These are phyloP conservation scores for Dichomitus squalens DNA, from an alignment of 1,284 basidiomycete genomes.

Conservation along the genomic window DNA sequence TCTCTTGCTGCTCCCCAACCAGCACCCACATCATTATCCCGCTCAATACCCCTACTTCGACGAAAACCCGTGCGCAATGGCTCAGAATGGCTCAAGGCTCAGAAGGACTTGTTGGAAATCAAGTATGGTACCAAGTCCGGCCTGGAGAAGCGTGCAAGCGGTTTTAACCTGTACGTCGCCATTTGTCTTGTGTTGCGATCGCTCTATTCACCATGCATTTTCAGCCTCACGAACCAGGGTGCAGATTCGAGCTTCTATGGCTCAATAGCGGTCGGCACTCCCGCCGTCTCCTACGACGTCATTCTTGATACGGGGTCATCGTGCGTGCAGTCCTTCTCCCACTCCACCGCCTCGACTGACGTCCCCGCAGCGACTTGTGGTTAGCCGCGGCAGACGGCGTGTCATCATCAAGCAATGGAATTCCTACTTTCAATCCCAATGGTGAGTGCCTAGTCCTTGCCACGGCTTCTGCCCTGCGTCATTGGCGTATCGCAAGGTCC, in stretches of 20 bases:
- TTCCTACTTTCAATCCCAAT: conserved; percentile 28
- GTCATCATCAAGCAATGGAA: conserved; percentile 14
- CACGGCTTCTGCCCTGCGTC: too few species aligned
- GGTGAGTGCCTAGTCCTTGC: conserved; percentile 10
- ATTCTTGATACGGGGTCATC: conserved; percentile 62
- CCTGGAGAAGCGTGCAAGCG: conserved; percentile 30
- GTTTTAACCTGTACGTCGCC: conserved; percentile 33
- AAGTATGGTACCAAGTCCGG: conserved; percentile 30
- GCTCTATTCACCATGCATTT: background rate
- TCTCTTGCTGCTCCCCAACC: conserved; percentile 28
- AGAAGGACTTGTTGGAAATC: conserved; percentile 27
- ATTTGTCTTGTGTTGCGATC: background rate
- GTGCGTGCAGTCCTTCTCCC: conserved; percentile 28
- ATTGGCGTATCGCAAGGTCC: too few species aligned
- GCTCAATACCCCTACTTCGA: conserved; percentile 27
- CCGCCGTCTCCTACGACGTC: conserved; percentile 40
- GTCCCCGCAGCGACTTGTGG: conserved; percentile 31
- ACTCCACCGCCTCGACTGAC: background rate
- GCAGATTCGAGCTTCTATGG: conserved; percentile 42
- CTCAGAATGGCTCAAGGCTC: conserved; percentile 25
- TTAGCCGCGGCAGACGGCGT: conserved; percentile 26
- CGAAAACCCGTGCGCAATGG: conserved; percentile 16
- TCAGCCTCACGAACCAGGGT: conserved; percentile 33
- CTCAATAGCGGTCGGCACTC: conserved; percentile 45
- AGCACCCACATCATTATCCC: conserved; percentile 5